Conservation (phyloP, 768 basidiomycete genomes). For the Lyophyllum shimeji region DNA sequence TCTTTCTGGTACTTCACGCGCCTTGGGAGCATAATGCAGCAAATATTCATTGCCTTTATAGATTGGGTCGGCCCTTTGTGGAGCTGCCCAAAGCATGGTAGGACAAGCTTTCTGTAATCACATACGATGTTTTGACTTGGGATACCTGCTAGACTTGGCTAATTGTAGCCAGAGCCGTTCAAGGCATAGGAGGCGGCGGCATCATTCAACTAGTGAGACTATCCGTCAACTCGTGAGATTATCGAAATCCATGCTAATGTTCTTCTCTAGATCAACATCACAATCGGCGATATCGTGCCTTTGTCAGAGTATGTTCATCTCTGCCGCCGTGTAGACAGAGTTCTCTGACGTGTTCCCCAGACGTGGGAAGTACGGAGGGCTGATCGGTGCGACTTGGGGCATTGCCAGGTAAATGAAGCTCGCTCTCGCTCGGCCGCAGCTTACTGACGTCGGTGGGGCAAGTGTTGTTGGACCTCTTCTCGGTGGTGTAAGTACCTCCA, state of each 20-base stretch:
- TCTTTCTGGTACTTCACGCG: conserved; percentile 58
- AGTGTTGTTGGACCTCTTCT: conserved; percentile 77
- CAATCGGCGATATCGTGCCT: conserved; percentile 81
- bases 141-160: conserved; percentile 53
- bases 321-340: neutral
- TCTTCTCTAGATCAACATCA: conserved; percentile 56
- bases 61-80: conserved; percentile 81
- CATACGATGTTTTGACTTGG: neutral
- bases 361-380: conserved; percentile 77
- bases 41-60: conserved; percentile 23
- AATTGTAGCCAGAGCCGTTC: conserved; percentile 72
- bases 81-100: conserved; percentile 75
- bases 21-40: neutral
- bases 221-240: neutral
- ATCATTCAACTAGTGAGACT: conserved; percentile 62
- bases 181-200: conserved; percentile 83
- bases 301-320: conserved; percentile 60
- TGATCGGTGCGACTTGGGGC: conserved; percentile 82
- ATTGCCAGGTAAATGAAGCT: conserved; percentile 38
- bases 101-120: neutral
- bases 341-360: conserved; percentile 27
- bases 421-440: neutral
- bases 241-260: neutral
- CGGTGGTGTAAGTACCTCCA: conserved; percentile 63
- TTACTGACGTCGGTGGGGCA: conserved; percentile 4